Evolutionary conservation across 1,284 basidiomycete genomes (phyloP), one percentile per base, ranked within the genome.

Genomic region (Ganoderma leucocontextum): DNA sequence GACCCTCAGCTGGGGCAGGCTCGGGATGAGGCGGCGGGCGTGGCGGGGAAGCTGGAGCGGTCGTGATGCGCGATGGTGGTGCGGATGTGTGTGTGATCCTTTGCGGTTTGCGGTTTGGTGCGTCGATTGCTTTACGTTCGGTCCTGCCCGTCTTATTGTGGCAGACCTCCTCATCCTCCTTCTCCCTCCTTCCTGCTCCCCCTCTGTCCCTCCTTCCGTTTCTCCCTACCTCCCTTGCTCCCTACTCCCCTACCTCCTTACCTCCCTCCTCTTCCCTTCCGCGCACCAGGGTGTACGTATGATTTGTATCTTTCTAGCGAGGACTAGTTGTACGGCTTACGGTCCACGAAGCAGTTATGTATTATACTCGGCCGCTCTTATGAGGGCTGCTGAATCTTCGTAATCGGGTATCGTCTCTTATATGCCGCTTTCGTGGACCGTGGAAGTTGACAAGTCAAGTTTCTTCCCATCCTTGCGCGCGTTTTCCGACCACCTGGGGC

Each of bases 1-100:
- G 80, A 82, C 60, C 80, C 80, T 0, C 77, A 80, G 67, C 72
- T 81, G 19, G 79, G 80, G 8, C 80, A 80, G 71, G 80, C 78
- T 17, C 72, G 80, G 52, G 79, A 78, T 41, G 80, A 82, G 74
- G 80, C 80, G n/a, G 80, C 79, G 22, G 79, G 79, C 8, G 78
- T 79, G 17, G 76, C 74, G 12, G 76, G 77, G 53, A 76, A 77
- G 71, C 71, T 78, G 49, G 78, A 77, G 69, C 66, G 75, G 63
- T 68, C 70, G 42, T 73, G 63, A 64, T 13, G 38, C 15, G 35
- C 38, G 58, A 12, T 60, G 58, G 57, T 12, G 17, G 25, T 9
- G 49, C 44, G 15, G 58, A n/a, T 7, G 13, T 3, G 36, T 49
- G 36, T 10, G 44, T 41, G 25, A 35, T 41, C 57, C 35, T 55